Conservation (phyloP, 495 filamentous ascomycete genomes). For the Penicillium cinerascens region DNA sequence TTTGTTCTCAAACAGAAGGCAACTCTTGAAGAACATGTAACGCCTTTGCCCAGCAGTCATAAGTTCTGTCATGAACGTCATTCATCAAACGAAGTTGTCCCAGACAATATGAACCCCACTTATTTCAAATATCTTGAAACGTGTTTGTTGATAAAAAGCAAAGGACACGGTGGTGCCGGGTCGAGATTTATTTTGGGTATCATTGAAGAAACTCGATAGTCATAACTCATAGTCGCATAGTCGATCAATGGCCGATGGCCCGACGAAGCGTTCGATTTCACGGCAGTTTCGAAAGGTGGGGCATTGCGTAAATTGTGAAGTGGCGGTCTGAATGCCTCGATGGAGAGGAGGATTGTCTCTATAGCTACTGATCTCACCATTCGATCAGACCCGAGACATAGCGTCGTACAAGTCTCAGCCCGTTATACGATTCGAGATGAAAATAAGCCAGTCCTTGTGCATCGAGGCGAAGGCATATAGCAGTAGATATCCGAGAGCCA, state of each 20-base stretch:
- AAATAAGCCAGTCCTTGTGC: conserved; percentile 17
- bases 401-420: conserved; percentile 7
- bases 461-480: conserved; percentile 41
- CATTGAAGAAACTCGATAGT: conserved; percentile 4
- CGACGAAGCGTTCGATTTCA: background rate
- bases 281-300: background rate
- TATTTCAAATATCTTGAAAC: background rate
- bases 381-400: background rate
- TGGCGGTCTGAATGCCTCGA: background rate
- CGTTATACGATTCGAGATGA: conserved; percentile 15
- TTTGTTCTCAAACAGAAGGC: background rate
- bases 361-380: background rate
- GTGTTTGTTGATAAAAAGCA: background rate
- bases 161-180: background rate
- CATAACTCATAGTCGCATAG: background rate
- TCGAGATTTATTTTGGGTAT: conserved; percentile 8
- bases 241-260: too few relatives aligned
- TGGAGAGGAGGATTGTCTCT: background rate
- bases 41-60: background rate
- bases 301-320: background rate
- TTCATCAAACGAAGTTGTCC: conserved; percentile 6
- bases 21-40: background rate
- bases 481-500: conserved; percentile 39
- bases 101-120: background rate
- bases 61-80: conserved; percentile 7